Percentiles rank a stretch among this genome's conserved stretches.
Conservation (phyloP, 257 asterid species). For the Prunella vulgaris region DNA sequence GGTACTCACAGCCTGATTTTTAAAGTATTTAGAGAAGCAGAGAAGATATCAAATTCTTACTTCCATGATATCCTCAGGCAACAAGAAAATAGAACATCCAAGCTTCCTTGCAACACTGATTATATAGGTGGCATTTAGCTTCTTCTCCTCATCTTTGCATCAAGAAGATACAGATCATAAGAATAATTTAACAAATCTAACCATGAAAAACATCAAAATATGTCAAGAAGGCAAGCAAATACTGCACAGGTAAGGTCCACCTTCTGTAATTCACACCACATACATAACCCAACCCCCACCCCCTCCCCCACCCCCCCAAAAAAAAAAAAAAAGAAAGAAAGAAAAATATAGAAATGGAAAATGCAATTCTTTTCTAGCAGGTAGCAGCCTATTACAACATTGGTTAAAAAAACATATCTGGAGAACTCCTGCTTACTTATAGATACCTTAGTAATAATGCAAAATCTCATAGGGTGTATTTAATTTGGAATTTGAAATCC, state of each 20-base stretch:
- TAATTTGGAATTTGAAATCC: too few species aligned
- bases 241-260: not conserved
- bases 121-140: slow-evolving; percentile 92
- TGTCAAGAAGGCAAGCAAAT: not conserved
- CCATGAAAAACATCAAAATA: not conserved
- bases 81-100: slow-evolving; percentile 92
- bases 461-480: slow-evolving; percentile 5
- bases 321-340: not conserved
- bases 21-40: slow-evolving; percentile 7
- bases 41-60: slow-evolving; percentile 36
- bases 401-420: not conserved
- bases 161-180: not conserved
- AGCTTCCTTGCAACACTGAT: slow-evolving; percentile 97
- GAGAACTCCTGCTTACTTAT: not conserved
- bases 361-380: too few species aligned
- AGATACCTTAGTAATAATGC: slow-evolving; percentile 14
- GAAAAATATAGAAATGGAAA: too few species aligned
- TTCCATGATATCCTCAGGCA: slow-evolving; percentile 97
- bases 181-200: not conserved
- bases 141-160: slow-evolving; percentile 81
- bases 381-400: too few species aligned
- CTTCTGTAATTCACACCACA: not conserved
- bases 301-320: too few species aligned
- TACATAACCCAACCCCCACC: not conserved
- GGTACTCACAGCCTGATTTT: not conserved